phyloP scores from a whole-genome alignment of 495 filamentous ascomycete species.

The Viridothelium virens region DNA sequence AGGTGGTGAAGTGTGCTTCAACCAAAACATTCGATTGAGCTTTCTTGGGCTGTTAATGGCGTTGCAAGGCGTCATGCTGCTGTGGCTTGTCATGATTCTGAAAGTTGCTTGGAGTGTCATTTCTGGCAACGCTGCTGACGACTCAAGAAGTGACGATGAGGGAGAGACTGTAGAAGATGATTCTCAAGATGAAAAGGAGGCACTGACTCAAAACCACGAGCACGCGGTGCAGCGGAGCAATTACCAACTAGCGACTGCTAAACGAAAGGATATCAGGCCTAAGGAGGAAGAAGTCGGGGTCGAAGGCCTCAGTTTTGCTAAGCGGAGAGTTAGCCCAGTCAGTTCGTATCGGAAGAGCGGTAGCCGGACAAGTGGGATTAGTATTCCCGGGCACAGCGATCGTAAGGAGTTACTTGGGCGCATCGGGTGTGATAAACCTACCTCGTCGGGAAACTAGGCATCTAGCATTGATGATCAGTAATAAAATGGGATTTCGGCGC shows the following conservation, averaged over 20 bases:
- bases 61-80: conserved; percentile 69
- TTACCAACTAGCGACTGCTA: not conserved
- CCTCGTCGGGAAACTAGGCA: conserved; percentile 11
- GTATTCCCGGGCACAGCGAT: conserved; percentile 33
- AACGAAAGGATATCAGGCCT: conserved; percentile 14
- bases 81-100: conserved; percentile 88
- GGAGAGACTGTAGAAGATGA: conserved; percentile 54
- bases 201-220: not conserved
- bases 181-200: conserved; percentile 37
- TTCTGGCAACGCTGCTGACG: conserved; percentile 70
- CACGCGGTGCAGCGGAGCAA: not conserved
- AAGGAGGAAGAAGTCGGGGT: conserved; percentile 59
- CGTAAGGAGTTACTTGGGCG: conserved; percentile 33
- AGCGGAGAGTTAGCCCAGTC: conserved; percentile 21
- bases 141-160: conserved; percentile 82
- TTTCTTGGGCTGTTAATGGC: conserved; percentile 71
- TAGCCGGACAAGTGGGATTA: conserved; percentile 25
- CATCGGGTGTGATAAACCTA: conserved; percentile 34
- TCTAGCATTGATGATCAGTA: not conserved
- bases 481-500: not conserved
- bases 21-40: conserved; percentile 56
- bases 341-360: conserved; percentile 11
- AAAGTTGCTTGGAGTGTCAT: conserved; percentile 70
- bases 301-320: conserved; percentile 35
- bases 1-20: conserved; percentile 65